Percentiles rank a stretch among this genome's conserved stretches.
Evolutionary conservation across 345 rosid genomes (phyloP).

Genomic region (Noccaea bulbosa): DNA sequence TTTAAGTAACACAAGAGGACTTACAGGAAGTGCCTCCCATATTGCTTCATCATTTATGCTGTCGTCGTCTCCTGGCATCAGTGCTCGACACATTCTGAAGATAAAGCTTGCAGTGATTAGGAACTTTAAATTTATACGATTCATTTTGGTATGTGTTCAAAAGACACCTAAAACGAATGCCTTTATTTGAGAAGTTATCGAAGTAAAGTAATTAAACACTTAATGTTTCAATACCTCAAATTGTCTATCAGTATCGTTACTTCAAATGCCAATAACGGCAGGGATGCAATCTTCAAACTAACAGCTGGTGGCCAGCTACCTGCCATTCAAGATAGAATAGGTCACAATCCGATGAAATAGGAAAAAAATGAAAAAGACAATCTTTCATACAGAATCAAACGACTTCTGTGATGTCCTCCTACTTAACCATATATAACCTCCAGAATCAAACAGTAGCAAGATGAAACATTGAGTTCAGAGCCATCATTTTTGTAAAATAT

Average conservation of each 20-base stretch:
- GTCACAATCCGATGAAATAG: slow-evolving; percentile 17
- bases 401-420: slow-evolving; percentile 8
- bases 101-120: slow-evolving; percentile 32
- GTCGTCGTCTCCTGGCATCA: slow-evolving; percentile 96
- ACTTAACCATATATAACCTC: not conserved
- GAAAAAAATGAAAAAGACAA: not conserved
- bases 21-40: slow-evolving; percentile 98
- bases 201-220: slow-evolving; percentile 14
- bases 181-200: slow-evolving; percentile 7
- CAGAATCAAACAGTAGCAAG: slow-evolving; percentile 6
- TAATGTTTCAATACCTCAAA: slow-evolving; percentile 60
- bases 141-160: slow-evolving; percentile 15
- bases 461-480: slow-evolving; percentile 8
- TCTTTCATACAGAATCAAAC: slow-evolving; percentile 20
- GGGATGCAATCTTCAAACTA: slow-evolving; percentile 85
- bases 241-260: slow-evolving; percentile 77
- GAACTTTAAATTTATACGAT: not conserved
- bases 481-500: not conserved
- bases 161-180: slow-evolving; percentile 9
- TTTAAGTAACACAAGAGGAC: slow-evolving; percentile 35
- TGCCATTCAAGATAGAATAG: slow-evolving; percentile 34
- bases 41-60: slow-evolving; percentile 83
- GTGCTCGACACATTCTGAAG: slow-evolving; percentile 90
- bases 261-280: slow-evolving; percentile 84
- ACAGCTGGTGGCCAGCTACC: slow-evolving; percentile 62